Base-by-base conservation (phyloP, 2,329 filamentous ascomycete genomes). In the Pestalotiopsis sp. region DNA sequence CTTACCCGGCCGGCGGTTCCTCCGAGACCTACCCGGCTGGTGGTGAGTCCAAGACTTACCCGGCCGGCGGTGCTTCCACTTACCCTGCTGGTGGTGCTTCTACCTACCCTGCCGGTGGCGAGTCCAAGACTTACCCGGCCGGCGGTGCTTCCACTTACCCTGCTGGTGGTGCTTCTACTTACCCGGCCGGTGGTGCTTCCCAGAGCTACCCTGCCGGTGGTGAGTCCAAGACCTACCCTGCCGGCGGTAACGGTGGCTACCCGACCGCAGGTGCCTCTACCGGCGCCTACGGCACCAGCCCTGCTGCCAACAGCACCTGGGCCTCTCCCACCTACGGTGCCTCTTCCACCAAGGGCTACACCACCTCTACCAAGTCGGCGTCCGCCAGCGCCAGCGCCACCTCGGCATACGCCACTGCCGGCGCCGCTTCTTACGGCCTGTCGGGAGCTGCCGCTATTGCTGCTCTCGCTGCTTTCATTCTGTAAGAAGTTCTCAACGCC, bases 161-260 rank as follows among this genome's bases (percentile, higher is more conserved):
- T 25, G 61, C 61, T 17, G 61, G 39, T 23, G 61, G 61, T 49
- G 61, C 61, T 45, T 64, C 61, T 23, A 64, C 61, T 20, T 64
- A 64, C 61, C 61, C 61, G 20, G 61, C 61, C 20, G 61, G 39
- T 7, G 61, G 61, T 45, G 61, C 61, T 38, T 64, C 61, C 17
- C 27, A 31, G 27, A 31, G 5, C 6, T 31, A 31, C 27, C 27
- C 27, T 31, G 27, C 27, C 27, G 27, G 27, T 7, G 27, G 27
- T 9, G 59, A 25, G n/a, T 62, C 59, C 36, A 59, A 52, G 45
- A 59, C 57, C 23, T 59, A 59, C 57, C 57, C 57, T 59, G 57
- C 57, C 25, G 57, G 57, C 6, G 57, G 27, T 7, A 41, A 38
- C n/a, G n/a, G 23, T 39, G n/a, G 31, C 14, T 62, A 39, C 27